Evolutionary conservation across 2,329 filamentous ascomycete genomes (phyloP).

Genomic region (Scorias spongiosa): DNA sequence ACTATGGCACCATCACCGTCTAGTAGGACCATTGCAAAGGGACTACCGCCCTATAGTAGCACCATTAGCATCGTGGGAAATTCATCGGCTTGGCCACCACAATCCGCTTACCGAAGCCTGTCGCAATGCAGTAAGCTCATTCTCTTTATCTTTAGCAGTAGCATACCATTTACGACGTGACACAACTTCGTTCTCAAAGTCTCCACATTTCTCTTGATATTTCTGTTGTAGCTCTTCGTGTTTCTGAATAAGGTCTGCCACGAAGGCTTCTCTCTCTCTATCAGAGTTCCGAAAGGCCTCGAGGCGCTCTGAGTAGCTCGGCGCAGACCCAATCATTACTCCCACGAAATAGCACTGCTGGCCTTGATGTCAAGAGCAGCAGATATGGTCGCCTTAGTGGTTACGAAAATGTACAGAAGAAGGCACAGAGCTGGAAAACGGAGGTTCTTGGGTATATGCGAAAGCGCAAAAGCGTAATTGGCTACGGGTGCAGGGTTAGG

Average conservation of each 20-base stretch:
- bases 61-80: background rate
- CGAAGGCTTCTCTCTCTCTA: slow-evolving; percentile 16
- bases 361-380: no score
- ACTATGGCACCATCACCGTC: slow-evolving; percentile 36
- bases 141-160: slow-evolving; percentile 11
- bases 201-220: slow-evolving; percentile 19
- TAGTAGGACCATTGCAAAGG: slow-evolving; percentile 32
- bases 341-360: no score
- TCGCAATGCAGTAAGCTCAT: slow-evolving; percentile 9
- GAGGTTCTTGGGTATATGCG: no score
- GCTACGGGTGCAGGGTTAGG: no score
- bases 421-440: no score
- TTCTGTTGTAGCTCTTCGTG: slow-evolving; percentile 19
- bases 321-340: background rate
- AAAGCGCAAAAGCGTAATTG: no score
- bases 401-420: no score
- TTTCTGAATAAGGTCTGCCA: slow-evolving; percentile 16
- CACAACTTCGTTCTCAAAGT: slow-evolving; percentile 22
- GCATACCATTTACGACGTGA: slow-evolving; percentile 21
- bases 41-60: slow-evolving; percentile 16
- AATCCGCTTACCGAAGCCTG: slow-evolving; percentile 10
- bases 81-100: background rate
- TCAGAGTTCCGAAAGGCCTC: slow-evolving; percentile 19
- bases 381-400: no score
- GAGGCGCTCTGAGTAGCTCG: slow-evolving; percentile 11